These are phyloP conservation scores for Pythium rishiriense DNA, from an alignment of 352 stramenopile genomes.

Conservation along the genomic window DNA sequence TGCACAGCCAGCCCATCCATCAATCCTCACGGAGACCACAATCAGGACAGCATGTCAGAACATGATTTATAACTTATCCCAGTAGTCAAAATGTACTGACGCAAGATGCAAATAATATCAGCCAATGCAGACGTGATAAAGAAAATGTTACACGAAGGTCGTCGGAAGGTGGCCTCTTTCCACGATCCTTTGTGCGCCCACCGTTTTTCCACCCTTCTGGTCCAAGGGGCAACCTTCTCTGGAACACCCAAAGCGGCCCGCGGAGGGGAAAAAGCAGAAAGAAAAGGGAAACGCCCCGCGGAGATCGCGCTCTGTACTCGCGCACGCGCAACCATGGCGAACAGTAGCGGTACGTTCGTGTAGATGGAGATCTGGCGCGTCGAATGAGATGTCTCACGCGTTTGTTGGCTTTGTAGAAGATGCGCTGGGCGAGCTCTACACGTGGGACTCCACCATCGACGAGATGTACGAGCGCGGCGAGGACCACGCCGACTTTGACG, in stretches of 20 bases:
- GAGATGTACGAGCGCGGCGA: slow-evolving; percentile 47
- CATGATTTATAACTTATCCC: no score
- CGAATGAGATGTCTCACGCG: slow-evolving; percentile 12
- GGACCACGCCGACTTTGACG: slow-evolving; percentile 57
- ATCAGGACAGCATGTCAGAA: no score
- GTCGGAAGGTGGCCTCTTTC: not conserved
- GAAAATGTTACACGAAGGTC: not conserved
- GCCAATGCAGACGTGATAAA: no score
- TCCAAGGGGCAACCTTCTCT: not conserved
- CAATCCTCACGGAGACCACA: no score
- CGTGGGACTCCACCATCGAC: slow-evolving; percentile 65
- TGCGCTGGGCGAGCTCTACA: slow-evolving; percentile 62
- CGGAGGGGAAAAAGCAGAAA: not conserved
- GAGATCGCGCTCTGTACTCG: not conserved
- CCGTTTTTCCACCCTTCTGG: not conserved
- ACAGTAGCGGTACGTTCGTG: slow-evolving; percentile 21
- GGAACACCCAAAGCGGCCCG: no score
- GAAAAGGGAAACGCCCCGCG: slow-evolving; percentile 1
- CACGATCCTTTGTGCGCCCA: not conserved
- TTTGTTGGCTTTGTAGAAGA: slow-evolving; percentile 29
- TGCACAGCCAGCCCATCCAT: no score
- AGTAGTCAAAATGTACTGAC: no score
- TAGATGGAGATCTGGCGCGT: not conserved
- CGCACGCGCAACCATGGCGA: slow-evolving; percentile 15
- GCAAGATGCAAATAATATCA: no score